phyloP scores from a whole-genome alignment of 176 grass and related monocot species.

The Pharus latifolius region DNA sequence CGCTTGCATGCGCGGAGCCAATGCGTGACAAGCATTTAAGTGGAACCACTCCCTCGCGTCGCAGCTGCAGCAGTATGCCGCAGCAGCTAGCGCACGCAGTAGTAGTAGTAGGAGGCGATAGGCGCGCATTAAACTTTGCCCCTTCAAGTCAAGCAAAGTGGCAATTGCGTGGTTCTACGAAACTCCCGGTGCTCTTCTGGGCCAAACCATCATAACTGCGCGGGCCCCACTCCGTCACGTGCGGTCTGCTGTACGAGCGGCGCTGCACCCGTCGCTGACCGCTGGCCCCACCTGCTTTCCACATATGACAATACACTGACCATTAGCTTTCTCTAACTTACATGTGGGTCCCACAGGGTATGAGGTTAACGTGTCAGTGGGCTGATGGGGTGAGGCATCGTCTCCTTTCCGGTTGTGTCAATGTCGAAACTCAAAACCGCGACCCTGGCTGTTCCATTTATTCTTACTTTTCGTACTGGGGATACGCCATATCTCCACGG shows the following conservation, averaged over 20 bases:
- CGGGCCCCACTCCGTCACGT: background rate
- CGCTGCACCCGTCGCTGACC: background rate
- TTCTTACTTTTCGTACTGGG: background rate
- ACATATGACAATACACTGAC: too few species aligned
- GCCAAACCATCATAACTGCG: background rate
- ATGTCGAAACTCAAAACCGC: background rate
- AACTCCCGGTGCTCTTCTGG: background rate
- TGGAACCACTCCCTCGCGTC: too few species aligned
- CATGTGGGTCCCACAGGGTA: background rate
- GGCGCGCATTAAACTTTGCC: background rate
- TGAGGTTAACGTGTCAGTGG: conserved; percentile 15
- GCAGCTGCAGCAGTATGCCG: too few species aligned
- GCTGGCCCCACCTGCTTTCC: background rate
- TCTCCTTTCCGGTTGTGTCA: background rate
- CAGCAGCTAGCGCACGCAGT: too few species aligned
- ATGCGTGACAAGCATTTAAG: too few species aligned
- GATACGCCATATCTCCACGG: background rate
- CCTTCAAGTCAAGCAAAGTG: background rate
- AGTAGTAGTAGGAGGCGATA: too few species aligned
- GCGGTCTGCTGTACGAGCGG: conserved; percentile 25
- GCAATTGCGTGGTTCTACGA: background rate
- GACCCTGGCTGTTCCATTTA: background rate
- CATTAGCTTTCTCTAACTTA: too few species aligned
- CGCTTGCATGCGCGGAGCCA: too few species aligned
- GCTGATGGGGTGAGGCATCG: background rate